These are phyloP conservation scores for Rhododendron kiyosumense DNA, from an alignment of 148 eudicot species.

Conservation along the genomic window DNA sequence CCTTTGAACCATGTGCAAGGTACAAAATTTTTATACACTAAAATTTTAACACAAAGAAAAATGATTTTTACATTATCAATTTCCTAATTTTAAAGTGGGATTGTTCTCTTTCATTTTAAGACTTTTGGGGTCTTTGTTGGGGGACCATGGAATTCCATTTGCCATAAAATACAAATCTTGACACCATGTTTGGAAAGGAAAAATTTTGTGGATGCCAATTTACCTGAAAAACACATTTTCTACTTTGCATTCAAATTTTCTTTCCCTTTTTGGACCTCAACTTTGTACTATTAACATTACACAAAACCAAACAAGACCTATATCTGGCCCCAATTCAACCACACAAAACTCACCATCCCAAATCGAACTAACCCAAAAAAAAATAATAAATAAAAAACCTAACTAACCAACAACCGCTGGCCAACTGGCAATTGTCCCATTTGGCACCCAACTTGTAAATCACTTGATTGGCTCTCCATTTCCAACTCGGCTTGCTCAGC, in stretches of 20 bases:
- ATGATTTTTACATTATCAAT: too few relatives aligned
- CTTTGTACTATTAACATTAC: not conserved
- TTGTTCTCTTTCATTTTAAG: not conserved
- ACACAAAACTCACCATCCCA: not conserved
- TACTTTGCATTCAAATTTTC: not conserved
- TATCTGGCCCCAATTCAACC: not conserved
- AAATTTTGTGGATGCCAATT: too few relatives aligned
- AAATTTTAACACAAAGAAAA: too few relatives aligned
- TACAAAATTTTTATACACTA: too few relatives aligned
- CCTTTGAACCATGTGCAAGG: too few relatives aligned
- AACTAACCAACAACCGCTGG: constrained; percentile 18
- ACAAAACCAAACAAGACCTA: constrained; percentile 1
- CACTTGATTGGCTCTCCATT: constrained; percentile 27
- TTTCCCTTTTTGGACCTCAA: not conserved
- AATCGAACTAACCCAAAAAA: too few relatives aligned
- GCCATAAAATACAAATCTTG: not conserved
- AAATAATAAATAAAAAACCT: not conserved
- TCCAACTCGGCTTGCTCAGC: constrained; percentile 26
- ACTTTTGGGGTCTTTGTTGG: too few relatives aligned
- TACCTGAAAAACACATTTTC: not conserved
- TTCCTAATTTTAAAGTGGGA: not conserved
- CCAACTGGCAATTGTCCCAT: constrained; percentile 16
- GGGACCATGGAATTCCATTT: too few relatives aligned
- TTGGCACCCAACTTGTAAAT: constrained; percentile 12
- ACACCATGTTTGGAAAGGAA: not conserved